Evolutionary conservation across 345 rosid species (phyloP), one percentile per base, ranked within the genome.

Genomic region (Eucalyptus lansdowneana): DNA sequence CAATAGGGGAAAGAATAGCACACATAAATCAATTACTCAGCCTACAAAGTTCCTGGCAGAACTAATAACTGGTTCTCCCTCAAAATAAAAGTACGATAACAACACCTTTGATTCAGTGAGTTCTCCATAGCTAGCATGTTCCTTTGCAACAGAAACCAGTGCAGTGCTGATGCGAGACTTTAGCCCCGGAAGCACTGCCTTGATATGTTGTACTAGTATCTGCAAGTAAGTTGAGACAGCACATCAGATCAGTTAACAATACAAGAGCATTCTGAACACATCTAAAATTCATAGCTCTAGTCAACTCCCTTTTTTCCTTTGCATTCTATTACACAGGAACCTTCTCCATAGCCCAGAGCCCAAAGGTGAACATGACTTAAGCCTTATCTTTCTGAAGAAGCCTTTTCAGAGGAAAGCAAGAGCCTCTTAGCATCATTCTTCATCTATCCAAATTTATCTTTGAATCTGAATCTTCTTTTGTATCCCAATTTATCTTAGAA

Each of bases 191-290:
- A 97, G 98, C 88, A 96, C 90, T 42, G 95, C 91, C 92, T 93
- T 97, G 88, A 97, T 97, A 76, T 97, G 99, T 90, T 97, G 98
- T 86, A 96, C 97, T 62, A 97, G 95, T 90, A 97, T 95, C 99
- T 97, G 94, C 67, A 87, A 54, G 58, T 11, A 87, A 87, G 88
- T 76, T 76, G 83, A 37, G 47, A 76, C 85, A 40, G 47, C 47
- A 76, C 15, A 76, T 76, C 85, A 76, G 85, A 40, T 76, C 14
- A 3, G 47, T 40, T 40, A 21, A 21, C 85, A 37, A 21, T 40
- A 40, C 45, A 21, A 76, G 22, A 14, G 81, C 81, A 76, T 37
- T 40, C 27, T 21, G 85, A 76, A 76, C 29, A 40, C 85, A 76
- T 22, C 85, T 76, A 15, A 76, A 21, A 14, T 21, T 40, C 25